phyloP scores from a whole-genome alignment of 2,329 filamentous ascomycete species.

The Ascochyta lentis region DNA sequence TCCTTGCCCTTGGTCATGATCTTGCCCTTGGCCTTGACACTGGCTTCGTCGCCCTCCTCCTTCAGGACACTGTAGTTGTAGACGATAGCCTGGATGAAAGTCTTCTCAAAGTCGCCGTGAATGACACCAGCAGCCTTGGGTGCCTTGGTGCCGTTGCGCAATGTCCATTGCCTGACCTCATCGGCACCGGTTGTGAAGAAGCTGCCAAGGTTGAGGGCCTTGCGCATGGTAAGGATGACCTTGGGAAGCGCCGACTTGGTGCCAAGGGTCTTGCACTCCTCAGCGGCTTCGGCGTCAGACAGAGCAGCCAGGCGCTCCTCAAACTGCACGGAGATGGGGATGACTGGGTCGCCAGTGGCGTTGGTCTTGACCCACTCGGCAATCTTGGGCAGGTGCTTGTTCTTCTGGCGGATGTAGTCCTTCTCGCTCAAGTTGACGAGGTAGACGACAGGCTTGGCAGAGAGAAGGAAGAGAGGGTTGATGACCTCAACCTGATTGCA shows the following conservation, averaged over 20 bases:
- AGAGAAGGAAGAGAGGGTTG: constrained; percentile 93
- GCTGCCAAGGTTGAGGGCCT: constrained; percentile 84
- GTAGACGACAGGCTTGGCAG: constrained; percentile 96
- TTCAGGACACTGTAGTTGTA: constrained; percentile 86
- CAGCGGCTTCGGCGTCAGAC: constrained; percentile 75
- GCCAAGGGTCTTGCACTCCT: constrained; percentile 88
- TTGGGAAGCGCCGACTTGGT: constrained; percentile 91
- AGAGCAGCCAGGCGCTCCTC: constrained; percentile 90
- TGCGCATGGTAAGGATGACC: constrained; percentile 91
- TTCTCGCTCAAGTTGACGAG: constrained; percentile 96
- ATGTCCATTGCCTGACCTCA: constrained; percentile 98
- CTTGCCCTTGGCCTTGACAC: constrained; percentile 93
- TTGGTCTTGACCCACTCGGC: constrained; percentile 95
- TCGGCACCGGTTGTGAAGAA: constrained; percentile 98
- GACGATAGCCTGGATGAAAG: constrained; percentile 94
- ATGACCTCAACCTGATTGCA: constrained; percentile 84
- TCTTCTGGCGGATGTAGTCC: constrained; percentile 98
- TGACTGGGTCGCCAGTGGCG: constrained; percentile 84
- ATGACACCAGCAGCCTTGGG: constrained; percentile 97
- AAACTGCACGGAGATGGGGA: constrained; percentile 90
- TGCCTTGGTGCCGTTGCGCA: constrained; percentile 95
- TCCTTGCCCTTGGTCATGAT: constrained; percentile 99
- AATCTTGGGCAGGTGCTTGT: constrained; percentile 95
- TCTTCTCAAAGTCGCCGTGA: constrained; percentile 98
- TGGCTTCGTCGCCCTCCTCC: constrained; percentile 86